phyloP scores from a whole-genome alignment of 495 filamentous ascomycete genomes.

The Baudoinia panamericana region DNA sequence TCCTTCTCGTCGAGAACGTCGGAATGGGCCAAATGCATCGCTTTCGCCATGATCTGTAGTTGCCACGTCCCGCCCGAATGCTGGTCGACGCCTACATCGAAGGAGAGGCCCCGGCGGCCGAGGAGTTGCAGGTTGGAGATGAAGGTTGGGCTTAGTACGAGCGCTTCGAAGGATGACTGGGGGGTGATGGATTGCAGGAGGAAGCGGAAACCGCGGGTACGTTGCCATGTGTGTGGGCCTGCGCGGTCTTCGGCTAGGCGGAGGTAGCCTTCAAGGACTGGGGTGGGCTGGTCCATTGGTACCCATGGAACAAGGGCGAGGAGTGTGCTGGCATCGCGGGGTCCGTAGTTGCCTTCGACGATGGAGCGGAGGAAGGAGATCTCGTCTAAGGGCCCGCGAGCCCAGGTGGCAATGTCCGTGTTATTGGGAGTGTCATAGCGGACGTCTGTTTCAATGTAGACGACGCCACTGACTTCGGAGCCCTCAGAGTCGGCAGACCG shows the following conservation, averaged over 20 bases:
- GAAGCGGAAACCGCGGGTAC: constrained; percentile 61
- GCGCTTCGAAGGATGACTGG: constrained; percentile 31
- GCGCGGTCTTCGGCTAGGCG: constrained; percentile 28
- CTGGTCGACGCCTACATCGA: constrained; percentile 75
- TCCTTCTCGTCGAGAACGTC: constrained; percentile 43
- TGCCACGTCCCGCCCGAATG: constrained; percentile 54
- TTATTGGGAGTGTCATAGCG: constrained; percentile 14
- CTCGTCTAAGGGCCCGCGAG: constrained; percentile 52
- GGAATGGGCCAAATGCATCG: constrained; percentile 53
- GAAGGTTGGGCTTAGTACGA: constrained; percentile 46
- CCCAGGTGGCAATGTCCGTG: constrained; percentile 35
- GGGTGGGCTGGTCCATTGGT: constrained; percentile 49
- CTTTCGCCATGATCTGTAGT: constrained; percentile 55
- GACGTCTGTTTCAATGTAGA: constrained; percentile 73
- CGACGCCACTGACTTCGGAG: constrained; percentile 47
- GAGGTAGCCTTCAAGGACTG: constrained; percentile 23
- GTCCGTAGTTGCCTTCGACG: constrained; percentile 40
- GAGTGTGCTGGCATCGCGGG: constrained; percentile 40
- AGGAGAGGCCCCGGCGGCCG: constrained; percentile 42
- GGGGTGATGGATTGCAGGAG: constrained; percentile 62
- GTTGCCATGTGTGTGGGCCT: constrained; percentile 31
- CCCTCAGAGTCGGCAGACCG: neutral
- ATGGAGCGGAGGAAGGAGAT: constrained; percentile 53
- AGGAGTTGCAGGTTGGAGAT: constrained; percentile 57
- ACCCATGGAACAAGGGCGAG: constrained; percentile 68